Conservation (phyloP, 2,329 filamentous ascomycete species). For the Venturia oleaginea region DNA sequence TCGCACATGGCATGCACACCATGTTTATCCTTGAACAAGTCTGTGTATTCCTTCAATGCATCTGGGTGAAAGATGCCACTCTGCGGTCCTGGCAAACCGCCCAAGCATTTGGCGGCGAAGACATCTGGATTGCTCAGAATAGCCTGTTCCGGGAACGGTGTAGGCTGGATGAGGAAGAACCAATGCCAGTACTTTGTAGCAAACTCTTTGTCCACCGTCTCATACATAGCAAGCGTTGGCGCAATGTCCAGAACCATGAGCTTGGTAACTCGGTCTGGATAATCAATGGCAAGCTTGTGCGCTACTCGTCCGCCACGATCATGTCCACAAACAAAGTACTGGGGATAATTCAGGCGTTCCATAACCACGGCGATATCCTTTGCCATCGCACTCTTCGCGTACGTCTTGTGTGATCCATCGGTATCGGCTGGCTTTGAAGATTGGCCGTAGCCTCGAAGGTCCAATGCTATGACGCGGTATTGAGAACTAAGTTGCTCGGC, state of each 20-base stretch:
- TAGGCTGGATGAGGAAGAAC: slow-evolving; percentile 48
- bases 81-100: slow-evolving; percentile 27
- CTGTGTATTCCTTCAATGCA: slow-evolving; percentile 34
- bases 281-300: slow-evolving; percentile 45
- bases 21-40: slow-evolving; percentile 32
- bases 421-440: slow-evolving; percentile 38
- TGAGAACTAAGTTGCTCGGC: slow-evolving; percentile 29
- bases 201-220: slow-evolving; percentile 33
- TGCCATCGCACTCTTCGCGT: slow-evolving; percentile 44
- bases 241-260: slow-evolving; percentile 45
- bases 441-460: slow-evolving; percentile 44
- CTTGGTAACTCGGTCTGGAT: slow-evolving; percentile 32
- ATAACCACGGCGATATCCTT: slow-evolving; percentile 39
- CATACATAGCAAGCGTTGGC: slow-evolving; percentile 47
- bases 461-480: slow-evolving; percentile 39
- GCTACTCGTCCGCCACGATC: slow-evolving; percentile 49
- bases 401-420: slow-evolving; percentile 21
- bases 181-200: slow-evolving; percentile 49
- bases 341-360: slow-evolving; percentile 30
- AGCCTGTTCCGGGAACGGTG: slow-evolving; percentile 43
- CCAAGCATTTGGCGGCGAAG: slow-evolving; percentile 34
- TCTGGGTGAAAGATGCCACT: slow-evolving; percentile 24
- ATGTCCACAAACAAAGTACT: slow-evolving; percentile 45
- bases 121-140: slow-evolving; percentile 31
- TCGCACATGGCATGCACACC: slow-evolving; percentile 44